A percentile compares a stretch with the other conserved stretches of the same genome.
Evolutionary conservation across 2,329 filamentous ascomycete genomes (phyloP).

Genomic region (Mycocentrospora acerina): DNA sequence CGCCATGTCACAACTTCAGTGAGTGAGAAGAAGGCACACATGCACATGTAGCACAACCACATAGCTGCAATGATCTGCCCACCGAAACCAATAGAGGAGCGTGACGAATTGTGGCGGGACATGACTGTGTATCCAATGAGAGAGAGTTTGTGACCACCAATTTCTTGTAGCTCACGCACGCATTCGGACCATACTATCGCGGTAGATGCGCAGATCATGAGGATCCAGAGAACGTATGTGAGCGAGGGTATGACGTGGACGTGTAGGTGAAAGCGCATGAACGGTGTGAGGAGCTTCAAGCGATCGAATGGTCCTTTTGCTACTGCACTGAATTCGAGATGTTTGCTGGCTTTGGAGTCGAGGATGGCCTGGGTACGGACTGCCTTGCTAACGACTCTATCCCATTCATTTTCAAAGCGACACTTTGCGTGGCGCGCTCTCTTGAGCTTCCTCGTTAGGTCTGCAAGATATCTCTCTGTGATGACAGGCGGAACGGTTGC

Average conservation of each 20-base stretch:
- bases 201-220: slow-evolving; percentile 73
- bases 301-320: slow-evolving; percentile 45
- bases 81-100: slow-evolving; percentile 77
- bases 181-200: slow-evolving; percentile 93
- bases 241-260: slow-evolving; percentile 71
- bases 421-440: slow-evolving; percentile 81
- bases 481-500: slow-evolving; percentile 73
- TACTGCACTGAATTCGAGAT: slow-evolving; percentile 70
- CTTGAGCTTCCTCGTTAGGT: slow-evolving; percentile 78
- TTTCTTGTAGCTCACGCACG: slow-evolving; percentile 70
- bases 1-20: slow-evolving; percentile 98
- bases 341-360: slow-evolving; percentile 78
- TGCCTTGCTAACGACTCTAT: slow-evolving; percentile 72
- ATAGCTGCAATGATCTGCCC: slow-evolving; percentile 80
- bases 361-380: slow-evolving; percentile 76
- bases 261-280: slow-evolving; percentile 76
- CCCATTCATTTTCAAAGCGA: slow-evolving; percentile 85
- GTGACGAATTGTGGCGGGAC: slow-evolving; percentile 71
- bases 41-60: slow-evolving; percentile 97
- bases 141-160: slow-evolving; percentile 64
- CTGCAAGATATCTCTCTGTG: slow-evolving; percentile 89
- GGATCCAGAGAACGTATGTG: slow-evolving; percentile 63
- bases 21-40: slow-evolving; percentile 82
- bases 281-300: slow-evolving; percentile 69
- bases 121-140: slow-evolving; percentile 68